Percentiles rank a stretch among this genome's conserved stretches.
Evolutionary conservation across 2,329 filamentous ascomycete genomes (phyloP).

Genomic region (Huntiella bhutanensis): DNA sequence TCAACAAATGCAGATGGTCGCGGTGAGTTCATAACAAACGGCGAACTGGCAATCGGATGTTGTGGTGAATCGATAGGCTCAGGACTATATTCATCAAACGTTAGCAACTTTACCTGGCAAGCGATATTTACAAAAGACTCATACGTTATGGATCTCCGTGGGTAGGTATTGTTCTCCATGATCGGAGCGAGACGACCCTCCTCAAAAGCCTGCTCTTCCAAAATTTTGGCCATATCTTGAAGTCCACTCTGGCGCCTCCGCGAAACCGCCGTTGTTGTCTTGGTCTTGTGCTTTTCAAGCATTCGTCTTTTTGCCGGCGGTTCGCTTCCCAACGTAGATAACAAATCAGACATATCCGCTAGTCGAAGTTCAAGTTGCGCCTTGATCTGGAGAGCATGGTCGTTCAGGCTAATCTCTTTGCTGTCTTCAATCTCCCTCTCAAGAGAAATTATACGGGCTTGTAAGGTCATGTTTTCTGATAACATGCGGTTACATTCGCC

Average conservation of each 20-base stretch:
- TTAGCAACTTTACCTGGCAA: too few relatives aligned
- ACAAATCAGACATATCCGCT: constrained; percentile 46
- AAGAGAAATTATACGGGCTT: constrained; percentile 49
- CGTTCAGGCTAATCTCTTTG: constrained; percentile 37
- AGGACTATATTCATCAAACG: neutral
- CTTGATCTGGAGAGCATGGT: constrained; percentile 52
- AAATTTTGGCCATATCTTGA: constrained; percentile 35
- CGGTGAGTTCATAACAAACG: constrained; percentile 43
- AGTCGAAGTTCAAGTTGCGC: constrained; percentile 54
- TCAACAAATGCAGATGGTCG: constrained; percentile 40
- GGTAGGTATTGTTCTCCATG: constrained; percentile 47
- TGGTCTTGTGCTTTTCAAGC: constrained; percentile 22
- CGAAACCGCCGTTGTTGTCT: constrained; percentile 24
- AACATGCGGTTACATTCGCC: constrained; percentile 56
- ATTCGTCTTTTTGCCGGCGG: constrained; percentile 33
- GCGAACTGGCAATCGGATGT: constrained; percentile 17
- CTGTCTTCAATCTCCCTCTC: constrained; percentile 48
- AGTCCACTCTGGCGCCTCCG: constrained; percentile 31
- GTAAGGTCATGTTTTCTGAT: constrained; percentile 60
- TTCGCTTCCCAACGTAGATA: constrained; percentile 45
- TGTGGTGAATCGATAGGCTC: constrained; percentile 9
- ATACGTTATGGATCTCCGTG: constrained; percentile 50
- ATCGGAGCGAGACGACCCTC: constrained; percentile 47
- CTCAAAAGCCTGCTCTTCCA: constrained; percentile 29
- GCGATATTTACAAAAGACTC: constrained; percentile 14